Conservation (phyloP, 495 filamentous ascomycete genomes). For the Clavariopsis aquatica region DNA sequence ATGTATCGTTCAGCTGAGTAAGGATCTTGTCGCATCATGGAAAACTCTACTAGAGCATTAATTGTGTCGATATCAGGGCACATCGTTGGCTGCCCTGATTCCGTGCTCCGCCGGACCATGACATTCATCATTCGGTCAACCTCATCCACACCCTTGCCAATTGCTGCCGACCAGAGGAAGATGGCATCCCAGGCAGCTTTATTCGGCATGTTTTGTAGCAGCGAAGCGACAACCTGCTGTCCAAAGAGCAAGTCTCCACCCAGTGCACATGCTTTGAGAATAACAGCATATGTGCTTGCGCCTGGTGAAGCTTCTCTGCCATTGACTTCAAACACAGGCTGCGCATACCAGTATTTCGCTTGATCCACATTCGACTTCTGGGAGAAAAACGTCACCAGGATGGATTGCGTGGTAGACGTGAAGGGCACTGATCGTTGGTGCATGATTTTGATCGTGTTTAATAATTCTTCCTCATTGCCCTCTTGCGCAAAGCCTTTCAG, state of each 20-base stretch:
- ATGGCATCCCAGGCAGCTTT: slow-evolving; percentile 67
- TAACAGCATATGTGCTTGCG: slow-evolving; percentile 9
- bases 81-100: slow-evolving; percentile 17
- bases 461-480: slow-evolving; percentile 57
- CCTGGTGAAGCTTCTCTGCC: not conserved
- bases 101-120: slow-evolving; percentile 54
- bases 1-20: slow-evolving; percentile 74
- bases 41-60: slow-evolving; percentile 72
- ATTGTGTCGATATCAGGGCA: slow-evolving; percentile 69
- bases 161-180: slow-evolving; percentile 74
- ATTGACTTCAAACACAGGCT: slow-evolving; percentile 47
- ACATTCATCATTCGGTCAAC: slow-evolving; percentile 67
- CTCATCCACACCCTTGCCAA: slow-evolving; percentile 68
- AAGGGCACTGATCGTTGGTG: slow-evolving; percentile 37
- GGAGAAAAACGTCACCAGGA: slow-evolving; percentile 49
- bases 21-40: slow-evolving; percentile 67
- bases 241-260: slow-evolving; percentile 66
- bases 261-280: slow-evolving; percentile 57
- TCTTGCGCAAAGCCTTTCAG: slow-evolving; percentile 68
- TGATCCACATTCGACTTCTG: slow-evolving; percentile 51
- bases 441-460: slow-evolving; percentile 49
- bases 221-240: slow-evolving; percentile 59
- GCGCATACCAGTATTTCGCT: slow-evolving; percentile 66
- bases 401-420: slow-evolving; percentile 43
- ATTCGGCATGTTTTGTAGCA: slow-evolving; percentile 52